A percentile compares a stretch with the other conserved stretches of the same genome.
Evolutionary conservation across 2,329 filamentous ascomycete genomes (phyloP).

Genomic region (Pseudopithomyces chartarum): DNA sequence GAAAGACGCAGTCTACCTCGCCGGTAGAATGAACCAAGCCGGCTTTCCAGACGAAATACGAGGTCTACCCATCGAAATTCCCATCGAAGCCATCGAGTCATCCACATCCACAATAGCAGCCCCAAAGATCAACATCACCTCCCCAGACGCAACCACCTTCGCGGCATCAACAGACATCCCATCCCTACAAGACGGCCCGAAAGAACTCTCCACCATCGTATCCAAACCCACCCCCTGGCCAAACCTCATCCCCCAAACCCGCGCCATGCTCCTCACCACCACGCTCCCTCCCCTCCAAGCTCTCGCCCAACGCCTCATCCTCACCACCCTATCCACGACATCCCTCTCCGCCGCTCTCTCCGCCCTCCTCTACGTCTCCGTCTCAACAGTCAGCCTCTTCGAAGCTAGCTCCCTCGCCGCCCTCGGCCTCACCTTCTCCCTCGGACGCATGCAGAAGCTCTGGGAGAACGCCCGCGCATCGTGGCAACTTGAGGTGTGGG

Average conservation of each 20-base stretch:
- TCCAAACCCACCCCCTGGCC: constrained; percentile 65
- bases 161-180: not conserved
- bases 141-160: not conserved
- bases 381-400: constrained; percentile 56
- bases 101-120: constrained; percentile 22
- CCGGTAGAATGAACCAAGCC: constrained; percentile 74
- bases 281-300: constrained; percentile 52
- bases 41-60: constrained; percentile 51
- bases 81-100: constrained; percentile 17
- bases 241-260: constrained; percentile 71
- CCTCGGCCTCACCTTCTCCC: constrained; percentile 61
- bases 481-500: constrained; percentile 60
- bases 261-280: constrained; percentile 54
- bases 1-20: constrained; percentile 79
- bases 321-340: constrained; percentile 76
- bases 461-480: constrained; percentile 60
- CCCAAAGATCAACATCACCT: not conserved
- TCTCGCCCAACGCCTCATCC: constrained; percentile 58
- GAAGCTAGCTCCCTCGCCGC: constrained; percentile 65
- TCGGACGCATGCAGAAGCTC: constrained; percentile 62
- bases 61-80: constrained; percentile 1
- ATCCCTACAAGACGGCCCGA: constrained; percentile 11
- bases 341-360: constrained; percentile 60
- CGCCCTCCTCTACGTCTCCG: constrained; percentile 60
- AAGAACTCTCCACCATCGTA: constrained; percentile 31